A percentile compares a stretch with the other conserved stretches of the same genome.
phyloP scores from a whole-genome alignment of 2,329 filamentous ascomycete species.

The Epichloe baconii region DNA sequence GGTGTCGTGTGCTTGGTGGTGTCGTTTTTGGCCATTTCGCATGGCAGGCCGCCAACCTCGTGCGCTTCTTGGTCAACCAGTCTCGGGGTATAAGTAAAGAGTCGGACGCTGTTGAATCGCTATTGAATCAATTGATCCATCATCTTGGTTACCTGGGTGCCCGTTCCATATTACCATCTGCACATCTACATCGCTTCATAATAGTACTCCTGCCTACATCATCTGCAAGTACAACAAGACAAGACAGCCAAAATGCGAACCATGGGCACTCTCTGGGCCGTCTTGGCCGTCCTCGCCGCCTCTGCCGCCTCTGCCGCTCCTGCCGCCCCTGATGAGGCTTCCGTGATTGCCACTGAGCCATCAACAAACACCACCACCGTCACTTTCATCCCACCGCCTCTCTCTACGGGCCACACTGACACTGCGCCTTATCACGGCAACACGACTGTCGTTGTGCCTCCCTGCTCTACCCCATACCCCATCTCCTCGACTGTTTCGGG shows the following conservation, averaged over 20 bases:
- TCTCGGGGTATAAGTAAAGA: constrained; percentile 2
- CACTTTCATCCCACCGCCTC: not conserved
- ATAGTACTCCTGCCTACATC: not conserved
- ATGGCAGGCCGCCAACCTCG: not conserved
- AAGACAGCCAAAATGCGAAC: constrained; percentile 10
- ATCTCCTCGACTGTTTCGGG: not conserved
- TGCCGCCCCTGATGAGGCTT: not conserved
- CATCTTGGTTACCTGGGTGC: not conserved
- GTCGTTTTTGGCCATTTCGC: not conserved
- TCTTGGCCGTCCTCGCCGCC: not conserved
- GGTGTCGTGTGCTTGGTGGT: constrained; percentile 2
- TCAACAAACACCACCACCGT: not conserved
- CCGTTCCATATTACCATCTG: too few relatives aligned
- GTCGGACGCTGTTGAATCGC: not conserved
- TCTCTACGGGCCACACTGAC: not conserved
- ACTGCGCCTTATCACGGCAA: not conserved
- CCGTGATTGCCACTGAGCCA: not conserved
- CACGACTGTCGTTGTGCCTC: not conserved
- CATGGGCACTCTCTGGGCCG: constrained; percentile 6
- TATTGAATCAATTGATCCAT: not conserved
- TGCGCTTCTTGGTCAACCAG: not conserved
- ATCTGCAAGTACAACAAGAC: not conserved
- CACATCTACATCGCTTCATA: not conserved
- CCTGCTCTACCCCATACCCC: not conserved
- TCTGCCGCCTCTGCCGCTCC: constrained; percentile 1